Base-by-base conservation (phyloP, 2,329 filamentous ascomycete species). In the Cytospora paraplurivora region DNA sequence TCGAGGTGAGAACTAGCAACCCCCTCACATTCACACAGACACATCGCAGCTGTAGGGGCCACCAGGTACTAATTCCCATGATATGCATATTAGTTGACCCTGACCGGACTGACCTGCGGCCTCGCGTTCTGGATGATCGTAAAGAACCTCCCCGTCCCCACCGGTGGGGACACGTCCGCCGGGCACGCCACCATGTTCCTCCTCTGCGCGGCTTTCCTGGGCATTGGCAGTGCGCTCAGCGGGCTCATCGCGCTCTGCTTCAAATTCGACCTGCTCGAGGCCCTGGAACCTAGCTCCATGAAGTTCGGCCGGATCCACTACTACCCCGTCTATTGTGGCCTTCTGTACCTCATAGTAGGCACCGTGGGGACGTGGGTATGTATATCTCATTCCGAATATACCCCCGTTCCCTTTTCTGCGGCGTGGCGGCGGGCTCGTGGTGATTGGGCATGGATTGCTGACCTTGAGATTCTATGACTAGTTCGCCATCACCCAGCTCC, bases 251-350 rank as follows among this genome's bases (percentile, higher is more conserved):
- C 44, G 3, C 44, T 47, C 10, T 47, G n/a, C n/a, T 47, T 8
- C 44, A 47, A 47, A n/a, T 47, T 47, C n/a, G n/a, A 47, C n/a
- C n/a, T 47, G 7, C 44, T 47, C n/a, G 44, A 47, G n/a, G 44
- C 44, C 44, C 44, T 47, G 44, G 44, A 47, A 19, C 44, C 44
- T 10, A 12, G 8, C 19, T 47, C 44, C 44, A 11, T 47, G 44
- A 47, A 5, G 3, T 21, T 47, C n/a, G 44, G 44, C 44, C n/a
- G 44, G n/a, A 1, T 47, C n/a, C 44, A 47, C 8, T 47, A 47
- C 10, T 10, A 2, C 44, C 44, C 44, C 4, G 17, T 47, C 8
- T 47, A 47, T 12, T 11, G 19, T 6, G 44, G 44, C n/a, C 3
- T 47, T 7, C 21, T 47, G 10, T 47, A 47, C 44, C 10, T 47